A percentile compares a stretch with the other conserved stretches of the same genome.
These are phyloP conservation scores for Arabidopsis lyrata DNA, from an alignment of 441 rosid genomes.

Conservation along the genomic window DNA sequence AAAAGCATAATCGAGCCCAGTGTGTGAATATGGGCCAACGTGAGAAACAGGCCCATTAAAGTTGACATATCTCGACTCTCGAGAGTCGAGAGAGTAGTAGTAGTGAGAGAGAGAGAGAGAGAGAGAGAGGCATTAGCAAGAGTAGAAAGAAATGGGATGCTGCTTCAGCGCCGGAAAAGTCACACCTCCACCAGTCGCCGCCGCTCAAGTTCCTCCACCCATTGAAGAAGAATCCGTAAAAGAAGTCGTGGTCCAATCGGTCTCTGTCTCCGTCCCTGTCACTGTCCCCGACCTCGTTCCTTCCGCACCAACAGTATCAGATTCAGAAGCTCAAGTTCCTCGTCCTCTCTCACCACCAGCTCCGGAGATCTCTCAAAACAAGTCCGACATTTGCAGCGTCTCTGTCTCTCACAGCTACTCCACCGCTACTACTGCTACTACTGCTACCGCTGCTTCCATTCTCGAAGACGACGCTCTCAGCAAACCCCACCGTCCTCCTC, in stretches of 20 bases:
- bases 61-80: too few relatives aligned
- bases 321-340: conserved; percentile 26
- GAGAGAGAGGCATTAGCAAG: not conserved
- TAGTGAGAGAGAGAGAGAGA: conserved; percentile 1
- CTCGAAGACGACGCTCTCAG: conserved; percentile 76
- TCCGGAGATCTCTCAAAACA: conserved; percentile 56
- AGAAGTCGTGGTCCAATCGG: conserved; percentile 70
- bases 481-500: conserved; percentile 52
- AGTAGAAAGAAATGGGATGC: conserved; percentile 46
- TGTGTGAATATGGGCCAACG: conserved; percentile 13
- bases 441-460: conserved; percentile 62
- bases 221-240: conserved; percentile 81
- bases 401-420: conserved; percentile 55
- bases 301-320: conserved; percentile 13
- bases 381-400: conserved; percentile 65
- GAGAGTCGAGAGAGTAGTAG: not conserved
- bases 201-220: conserved; percentile 42
- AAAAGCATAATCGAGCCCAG: not conserved
- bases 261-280: conserved; percentile 40
- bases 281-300: conserved; percentile 19
- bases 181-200: conserved; percentile 30
- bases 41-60: conserved; percentile 14
- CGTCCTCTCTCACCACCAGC: conserved; percentile 43
- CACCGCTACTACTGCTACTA: conserved; percentile 56
- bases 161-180: conserved; percentile 46